Base-by-base conservation (phyloP, 345 rosid genomes). In the Eucalyptus decipiens region DNA sequence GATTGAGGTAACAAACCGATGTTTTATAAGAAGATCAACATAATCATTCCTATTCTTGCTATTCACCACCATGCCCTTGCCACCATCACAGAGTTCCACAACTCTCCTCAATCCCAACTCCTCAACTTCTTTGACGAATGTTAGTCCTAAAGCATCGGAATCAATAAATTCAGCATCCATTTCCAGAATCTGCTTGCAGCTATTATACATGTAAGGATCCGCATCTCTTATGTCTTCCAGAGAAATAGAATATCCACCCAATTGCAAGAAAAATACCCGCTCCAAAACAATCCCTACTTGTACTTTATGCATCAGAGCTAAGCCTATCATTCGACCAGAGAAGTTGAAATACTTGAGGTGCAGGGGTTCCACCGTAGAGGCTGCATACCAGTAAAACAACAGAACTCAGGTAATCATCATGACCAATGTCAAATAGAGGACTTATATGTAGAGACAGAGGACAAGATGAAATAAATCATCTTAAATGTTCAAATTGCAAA, bases 291-390 rank as follows among this genome's bases (percentile, higher is more conserved):
- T 91, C 21, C 98, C 99, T 13, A 98, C 94, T 95, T 98, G 99
- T 85, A 97, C 96, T 93, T 94, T 96, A 91, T 97, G 97, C 98
- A 95, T 94, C 94, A 98, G 90, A 62, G 99, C 97, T 88, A 98
- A 93, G 4, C 97, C 99, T 91, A 96, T 95, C 87, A 98, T 94
- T 65, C 99, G 96, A 40, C 99, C 99, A 86, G 97, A 93, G 86
- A 98, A 98, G 88, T 89, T 91, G 91, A 96, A 98, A 95, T 95
- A 97, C 42, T 94, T 93, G 32, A 94, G 98, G 93, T 96, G 97
- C 96, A 95, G 65, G n/a, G 98, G 97, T 90, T 98, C 95, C 89
- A 96, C 98, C 90, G 92, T 95, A 87, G 99, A 98, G 86, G 97
- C 99, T 98, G 97, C 93, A 92, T 30, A 91, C 42, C 85, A 92